Evolutionary conservation across 208 protist species (phyloP).

Genomic region (Acanthamoeba lenticulata): DNA sequence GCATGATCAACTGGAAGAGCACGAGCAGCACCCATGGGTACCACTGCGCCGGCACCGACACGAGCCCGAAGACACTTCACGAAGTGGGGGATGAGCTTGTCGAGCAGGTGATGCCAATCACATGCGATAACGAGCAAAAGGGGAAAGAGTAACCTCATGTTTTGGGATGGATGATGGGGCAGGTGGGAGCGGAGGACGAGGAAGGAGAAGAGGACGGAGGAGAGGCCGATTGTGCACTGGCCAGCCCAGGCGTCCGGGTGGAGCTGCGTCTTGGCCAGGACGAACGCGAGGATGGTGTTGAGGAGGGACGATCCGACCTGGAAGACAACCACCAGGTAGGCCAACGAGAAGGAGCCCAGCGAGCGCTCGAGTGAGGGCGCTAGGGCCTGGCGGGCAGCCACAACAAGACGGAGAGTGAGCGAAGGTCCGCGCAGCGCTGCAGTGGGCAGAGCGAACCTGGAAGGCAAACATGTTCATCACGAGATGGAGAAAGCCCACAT

Average conservation of each 20-base stretch:
- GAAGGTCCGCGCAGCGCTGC: background rate
- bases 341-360: conserved; percentile 10
- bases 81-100: background rate
- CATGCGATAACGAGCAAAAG: background rate
- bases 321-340: conserved; percentile 49
- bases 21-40: conserved; percentile 80
- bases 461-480: conserved; percentile 83
- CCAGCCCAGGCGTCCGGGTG: background rate
- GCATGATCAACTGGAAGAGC: conserved; percentile 78
- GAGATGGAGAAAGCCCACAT: conserved; percentile 76
- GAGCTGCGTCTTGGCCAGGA: background rate
- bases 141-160: background rate
- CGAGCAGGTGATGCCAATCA: background rate
- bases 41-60: conserved; percentile 70
- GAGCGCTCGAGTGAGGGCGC: conserved; percentile 8
- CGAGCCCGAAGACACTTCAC: conserved; percentile 74
- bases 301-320: background rate
- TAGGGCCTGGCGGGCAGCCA: background rate
- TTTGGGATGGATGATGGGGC: background rate
- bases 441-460: background rate
- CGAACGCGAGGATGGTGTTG: background rate
- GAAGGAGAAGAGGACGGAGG: conserved; percentile 77
- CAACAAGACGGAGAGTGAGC: too few relatives aligned
- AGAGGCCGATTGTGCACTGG: conserved; percentile 75
- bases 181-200: conserved; percentile 72